These are phyloP conservation scores for Medicago lupulina DNA, from an alignment of 306 rosid species.

Conservation along the genomic window DNA sequence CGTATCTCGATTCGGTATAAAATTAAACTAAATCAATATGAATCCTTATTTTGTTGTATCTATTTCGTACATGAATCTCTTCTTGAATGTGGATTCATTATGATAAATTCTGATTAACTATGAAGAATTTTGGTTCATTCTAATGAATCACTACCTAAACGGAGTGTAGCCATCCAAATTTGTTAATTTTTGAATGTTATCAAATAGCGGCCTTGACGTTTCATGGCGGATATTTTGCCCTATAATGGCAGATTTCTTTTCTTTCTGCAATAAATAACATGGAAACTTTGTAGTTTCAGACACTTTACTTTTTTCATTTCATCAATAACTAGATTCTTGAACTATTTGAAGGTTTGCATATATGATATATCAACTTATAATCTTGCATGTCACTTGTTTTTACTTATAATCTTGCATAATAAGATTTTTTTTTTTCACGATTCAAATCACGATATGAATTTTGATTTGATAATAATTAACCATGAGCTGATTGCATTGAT, in stretches of 20 bases:
- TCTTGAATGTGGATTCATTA: background rate
- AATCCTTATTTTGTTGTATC: background rate
- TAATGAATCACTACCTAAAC: background rate
- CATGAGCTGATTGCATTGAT: conserved; percentile 2
- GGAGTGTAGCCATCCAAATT: background rate
- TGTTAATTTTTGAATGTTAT: background rate
- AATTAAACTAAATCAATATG: background rate
- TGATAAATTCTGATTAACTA: background rate
- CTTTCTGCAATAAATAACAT: background rate
- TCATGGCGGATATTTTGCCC: background rate
- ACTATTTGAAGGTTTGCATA: too few relatives aligned
- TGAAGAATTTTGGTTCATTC: background rate
- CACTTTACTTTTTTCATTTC: too few relatives aligned
- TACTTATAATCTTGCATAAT: too few relatives aligned
- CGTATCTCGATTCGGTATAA: background rate
- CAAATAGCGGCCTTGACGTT: background rate
- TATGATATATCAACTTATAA: too few relatives aligned
- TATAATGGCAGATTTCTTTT: background rate
- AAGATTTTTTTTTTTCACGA: too few relatives aligned
- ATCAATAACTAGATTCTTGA: too few relatives aligned
- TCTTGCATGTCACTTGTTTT: too few relatives aligned
- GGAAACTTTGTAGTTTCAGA: background rate
- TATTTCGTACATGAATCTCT: background rate
- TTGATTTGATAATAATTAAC: background rate
- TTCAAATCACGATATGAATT: background rate